Base-by-base conservation (phyloP, 768 basidiomycete genomes). In the Lentinus brumalis region DNA sequence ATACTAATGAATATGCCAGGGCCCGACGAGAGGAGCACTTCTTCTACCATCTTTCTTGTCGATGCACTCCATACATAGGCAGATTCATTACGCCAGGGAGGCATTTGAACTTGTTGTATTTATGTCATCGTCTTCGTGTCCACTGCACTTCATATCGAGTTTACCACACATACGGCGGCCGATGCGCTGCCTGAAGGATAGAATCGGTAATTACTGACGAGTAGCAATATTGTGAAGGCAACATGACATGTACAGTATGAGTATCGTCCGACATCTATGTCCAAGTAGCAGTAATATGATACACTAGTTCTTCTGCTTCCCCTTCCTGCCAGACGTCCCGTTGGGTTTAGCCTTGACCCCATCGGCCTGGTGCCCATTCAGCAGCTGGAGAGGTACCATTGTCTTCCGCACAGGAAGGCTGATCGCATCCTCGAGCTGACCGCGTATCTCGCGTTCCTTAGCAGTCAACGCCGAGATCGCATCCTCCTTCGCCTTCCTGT, bases 361-460 rank as follows among this genome's bases (percentile, higher is more conserved):
- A 75, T 66, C 76, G 60, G 60, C 40, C 39, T 61, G 21, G 18
- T 69, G 62, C 26, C 69, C 63, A 46, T 69, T 68, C 52, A 60
- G 31, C 30, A 64, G 66, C 45, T 64, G 64, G 8, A 46, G 44
- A 44, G 64, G 55, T 14, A 56, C 32, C 7, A 30, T 29, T 7
- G 50, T 7, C 18, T 30, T 49, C 6, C 57, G 66, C 14, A 59
- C 56, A 10, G 69, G 63, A 7, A 71, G 70, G 21, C 76, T 71
- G 11, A 85, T 74, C 56, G 88, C 81, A 64, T 92, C 90, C 70
- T 92, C 90, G 39, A 94, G 88, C 47, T 81, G 81, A 71, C 84
- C 87, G 40, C 91, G 86, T 60, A 94, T 81, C 68, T 92, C 89
- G 49, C 89, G 87, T 73, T 94, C 92, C 49, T 84, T 82, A 3